Evolutionary conservation across 768 basidiomycete species (phyloP).

Genomic region (Favolaschia claudopus): DNA sequence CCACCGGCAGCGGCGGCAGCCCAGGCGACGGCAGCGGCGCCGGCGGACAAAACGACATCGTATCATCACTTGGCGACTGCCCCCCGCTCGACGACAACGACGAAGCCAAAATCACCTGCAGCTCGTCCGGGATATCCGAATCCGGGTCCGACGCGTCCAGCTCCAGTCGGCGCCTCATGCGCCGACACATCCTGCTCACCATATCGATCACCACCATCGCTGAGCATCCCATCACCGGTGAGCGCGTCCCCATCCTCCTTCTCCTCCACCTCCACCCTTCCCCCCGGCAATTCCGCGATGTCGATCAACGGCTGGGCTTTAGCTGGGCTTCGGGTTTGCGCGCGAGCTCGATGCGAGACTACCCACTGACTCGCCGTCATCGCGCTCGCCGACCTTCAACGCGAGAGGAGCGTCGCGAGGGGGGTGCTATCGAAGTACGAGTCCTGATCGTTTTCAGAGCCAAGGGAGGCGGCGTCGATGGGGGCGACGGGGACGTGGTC

Average conservation of each 20-base stretch:
- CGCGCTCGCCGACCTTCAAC: slow-evolving; percentile 73
- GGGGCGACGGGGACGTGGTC: too few relatives aligned
- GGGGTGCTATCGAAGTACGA: slow-evolving; percentile 72
- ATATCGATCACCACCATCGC: too few relatives aligned
- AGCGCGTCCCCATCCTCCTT: too few relatives aligned
- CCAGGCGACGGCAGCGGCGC: slow-evolving; percentile 46
- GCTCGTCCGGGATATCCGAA: slow-evolving; percentile 83
- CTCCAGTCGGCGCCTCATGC: slow-evolving; percentile 51
- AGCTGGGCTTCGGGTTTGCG: too few relatives aligned
- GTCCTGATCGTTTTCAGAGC: slow-evolving; percentile 40
- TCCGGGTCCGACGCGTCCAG: slow-evolving; percentile 69
- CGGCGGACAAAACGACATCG: slow-evolving; percentile 41
- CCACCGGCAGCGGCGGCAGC: slow-evolving; percentile 50
- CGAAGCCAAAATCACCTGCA: slow-evolving; percentile 65
- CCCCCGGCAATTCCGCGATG: slow-evolving; percentile 53
- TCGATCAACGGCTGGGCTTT: slow-evolving; percentile 58
- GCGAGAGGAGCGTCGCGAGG: slow-evolving; percentile 65
- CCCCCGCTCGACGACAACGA: too few relatives aligned
- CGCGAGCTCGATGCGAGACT: too few relatives aligned
- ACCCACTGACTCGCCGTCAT: slow-evolving; percentile 52
- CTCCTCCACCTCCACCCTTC: too few relatives aligned
- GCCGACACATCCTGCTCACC: slow-evolving; percentile 62
- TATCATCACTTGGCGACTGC: slow-evolving; percentile 48
- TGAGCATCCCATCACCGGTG: too few relatives aligned
- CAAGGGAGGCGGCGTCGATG: too few relatives aligned